Base-by-base conservation (phyloP, 371 early-diverging fungal genomes). In the Choanephora cucurbitarum region DNA sequence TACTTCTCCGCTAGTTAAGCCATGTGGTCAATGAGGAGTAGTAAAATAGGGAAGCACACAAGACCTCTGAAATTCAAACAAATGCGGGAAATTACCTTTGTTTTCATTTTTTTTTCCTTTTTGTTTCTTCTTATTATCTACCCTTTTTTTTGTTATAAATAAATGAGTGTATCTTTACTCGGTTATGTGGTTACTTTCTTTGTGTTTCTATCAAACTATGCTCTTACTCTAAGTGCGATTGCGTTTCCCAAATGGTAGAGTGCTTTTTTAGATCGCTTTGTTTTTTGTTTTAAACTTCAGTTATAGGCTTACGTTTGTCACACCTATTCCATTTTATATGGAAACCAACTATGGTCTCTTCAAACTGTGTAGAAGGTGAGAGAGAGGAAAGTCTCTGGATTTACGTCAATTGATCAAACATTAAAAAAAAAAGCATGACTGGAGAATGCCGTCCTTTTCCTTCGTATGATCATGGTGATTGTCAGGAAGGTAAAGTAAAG, bases 281-380 rank as follows among this genome's bases (percentile, higher is more conserved):
- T n/a, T n/a, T n/a, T n/a, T n/a, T n/a, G n/a, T n/a, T n/a, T n/a
- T n/a, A n/a, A n/a, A n/a, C n/a, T n/a, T n/a, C n/a, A n/a, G n/a
- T n/a, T n/a, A 17, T 52, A 75, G 74, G 76, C 47, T 75, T 14
- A 74, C 69, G 3, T 76, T 76, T 69, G 66, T 70, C 14, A 65
- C 69, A 33, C 79, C 79, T 13, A 52, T 67, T 22, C 79, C 79
- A 4, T 68, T 76, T 57, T 74, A 76, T 49, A 74, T 67, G 44
- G 75, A 78, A 54, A 78, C 73, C 46, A 73, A 73, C 43, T 78
- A 78, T 58, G 77, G 77, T 1, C 55, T 77, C 13, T 77, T 77
- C 21, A 67, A 57, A 32, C 31, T 69, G 15, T 78, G 79, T 42
- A 52, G 67, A 64, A 78, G 75, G 79, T 75, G 62, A 41, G 19